These are phyloP conservation scores for Drechslerella coelobrocha DNA, from an alignment of 2,329 filamentous ascomycete species.

Conservation along the genomic window DNA sequence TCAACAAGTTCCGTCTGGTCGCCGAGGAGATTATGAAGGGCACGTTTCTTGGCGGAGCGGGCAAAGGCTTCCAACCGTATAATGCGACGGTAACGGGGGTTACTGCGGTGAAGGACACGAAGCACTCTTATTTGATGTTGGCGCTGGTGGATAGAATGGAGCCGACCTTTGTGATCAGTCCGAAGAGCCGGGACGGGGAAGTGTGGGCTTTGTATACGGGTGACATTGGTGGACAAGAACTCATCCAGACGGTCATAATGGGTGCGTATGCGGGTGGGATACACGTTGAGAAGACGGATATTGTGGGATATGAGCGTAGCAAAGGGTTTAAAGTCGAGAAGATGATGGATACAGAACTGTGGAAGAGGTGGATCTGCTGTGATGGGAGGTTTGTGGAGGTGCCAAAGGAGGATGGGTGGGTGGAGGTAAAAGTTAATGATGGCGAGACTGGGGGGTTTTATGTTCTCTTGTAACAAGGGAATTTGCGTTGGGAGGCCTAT, in stretches of 20 bases:
- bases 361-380: slow-evolving; percentile 85
- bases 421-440: slow-evolving; percentile 65
- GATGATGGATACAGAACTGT: slow-evolving; percentile 65
- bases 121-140: slow-evolving; percentile 78
- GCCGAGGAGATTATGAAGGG: slow-evolving; percentile 66
- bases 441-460: slow-evolving; percentile 19
- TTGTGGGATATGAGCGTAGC: slow-evolving; percentile 75
- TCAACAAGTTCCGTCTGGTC: slow-evolving; percentile 82
- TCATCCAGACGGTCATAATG: slow-evolving; percentile 81
- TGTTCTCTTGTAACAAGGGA: slow-evolving; percentile 13
- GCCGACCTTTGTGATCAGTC: slow-evolving; percentile 80
- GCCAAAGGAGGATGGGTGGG: slow-evolving; percentile 70
- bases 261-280: slow-evolving; percentile 67
- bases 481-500: neutral
- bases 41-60: slow-evolving; percentile 54
- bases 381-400: slow-evolving; percentile 86
- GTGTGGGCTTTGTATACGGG: slow-evolving; percentile 46
- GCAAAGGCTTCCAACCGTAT: slow-evolving; percentile 65
- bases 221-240: slow-evolving; percentile 56
- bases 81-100: slow-evolving; percentile 62
- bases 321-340: slow-evolving; percentile 72
- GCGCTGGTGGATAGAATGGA: slow-evolving; percentile 83
- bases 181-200: slow-evolving; percentile 71
- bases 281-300: slow-evolving; percentile 63
- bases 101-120: slow-evolving; percentile 58